Conservation (phyloP, 129 eudicot genomes). For the Scalesia atractyloides region DNA sequence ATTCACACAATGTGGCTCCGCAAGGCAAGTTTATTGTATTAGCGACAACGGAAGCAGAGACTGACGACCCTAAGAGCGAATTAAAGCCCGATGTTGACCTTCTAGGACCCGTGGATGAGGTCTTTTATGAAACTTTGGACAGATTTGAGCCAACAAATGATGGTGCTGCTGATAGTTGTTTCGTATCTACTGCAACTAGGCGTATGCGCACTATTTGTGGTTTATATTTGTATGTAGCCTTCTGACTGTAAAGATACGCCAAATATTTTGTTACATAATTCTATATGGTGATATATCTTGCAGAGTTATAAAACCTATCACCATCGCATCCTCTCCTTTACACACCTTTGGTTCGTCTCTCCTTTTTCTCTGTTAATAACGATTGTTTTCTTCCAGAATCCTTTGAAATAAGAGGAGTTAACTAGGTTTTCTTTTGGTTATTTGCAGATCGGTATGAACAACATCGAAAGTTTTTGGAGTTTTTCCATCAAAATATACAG, state of each 20-base stretch:
- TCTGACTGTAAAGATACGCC: not conserved
- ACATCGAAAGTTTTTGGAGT: too few relatives aligned
- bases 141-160: constrained; percentile 72
- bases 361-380: too few relatives aligned
- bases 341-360: too few relatives aligned
- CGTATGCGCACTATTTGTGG: not conserved
- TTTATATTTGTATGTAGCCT: not conserved
- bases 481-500: too few relatives aligned
- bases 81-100: constrained; percentile 34
- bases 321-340: too few relatives aligned
- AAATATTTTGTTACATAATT: not conserved
- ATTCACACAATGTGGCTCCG: constrained; percentile 89
- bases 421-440: too few relatives aligned
- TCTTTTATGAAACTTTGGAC: constrained; percentile 81
- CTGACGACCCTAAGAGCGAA: too few relatives aligned
- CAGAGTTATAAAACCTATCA: constrained; percentile 54
- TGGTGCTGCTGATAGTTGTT: constrained; percentile 59
- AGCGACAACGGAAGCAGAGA: too few relatives aligned
- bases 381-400: too few relatives aligned
- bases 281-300: constrained; percentile 17
- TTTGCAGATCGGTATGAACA: too few relatives aligned
- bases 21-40: constrained; percentile 65
- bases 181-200: constrained; percentile 68
- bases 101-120: constrained; percentile 87
- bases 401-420: too few relatives aligned